Evolutionary conservation across 306 rosid genomes (phyloP), one percentile per base, ranked within the genome.

Genomic region (Glycyrrhiza uralensis): DNA sequence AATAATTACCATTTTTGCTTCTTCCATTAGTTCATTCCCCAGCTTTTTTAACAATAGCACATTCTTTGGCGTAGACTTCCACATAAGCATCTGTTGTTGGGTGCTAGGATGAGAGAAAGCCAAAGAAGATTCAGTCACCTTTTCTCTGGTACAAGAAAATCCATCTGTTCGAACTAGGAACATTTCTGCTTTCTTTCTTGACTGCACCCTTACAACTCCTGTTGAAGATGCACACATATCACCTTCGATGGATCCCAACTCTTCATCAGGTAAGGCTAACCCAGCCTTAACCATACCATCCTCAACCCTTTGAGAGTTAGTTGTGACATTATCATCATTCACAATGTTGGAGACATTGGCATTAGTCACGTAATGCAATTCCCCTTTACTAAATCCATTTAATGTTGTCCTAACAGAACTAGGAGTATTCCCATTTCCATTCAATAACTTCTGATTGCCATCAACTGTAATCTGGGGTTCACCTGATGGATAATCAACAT

Each of bases 11-110:
- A 77, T 84, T 85, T 94, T 94, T 85, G 99, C 99, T 88, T 94
- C 93, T 83, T 91, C 97, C 90, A 94, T 85, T 73, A 94, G 95
- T 73, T 86, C 99, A 13, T 85, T 76, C 59, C 99, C 99, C 49
- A 94, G 82, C 83, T 94, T 94, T 86, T 94, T 94, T 78, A 94
- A 82, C 82, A 94, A 69, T 46, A 94, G 78, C 55, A 91, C 99
- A 61, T 93, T 94, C 87, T 86, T 94, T 35, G 99, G 99, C 12
- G 79, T 74, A 39, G 99, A 82, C 81, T 94, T 94, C 99, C 99
- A 94, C 99, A 94, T 94, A 67, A 94, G 99, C 99, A 94, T 94
- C 77, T 94, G 99, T 67, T 94, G 99, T 82, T 94, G 99, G 35
- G 99, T 94, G 84, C 89, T 94, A 55, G 99, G 97, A 80, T 94